These are phyloP conservation scores for Myxozyma melibiosi DNA, from an alignment of 805 yeast genomes.

Conservation along the genomic window DNA sequence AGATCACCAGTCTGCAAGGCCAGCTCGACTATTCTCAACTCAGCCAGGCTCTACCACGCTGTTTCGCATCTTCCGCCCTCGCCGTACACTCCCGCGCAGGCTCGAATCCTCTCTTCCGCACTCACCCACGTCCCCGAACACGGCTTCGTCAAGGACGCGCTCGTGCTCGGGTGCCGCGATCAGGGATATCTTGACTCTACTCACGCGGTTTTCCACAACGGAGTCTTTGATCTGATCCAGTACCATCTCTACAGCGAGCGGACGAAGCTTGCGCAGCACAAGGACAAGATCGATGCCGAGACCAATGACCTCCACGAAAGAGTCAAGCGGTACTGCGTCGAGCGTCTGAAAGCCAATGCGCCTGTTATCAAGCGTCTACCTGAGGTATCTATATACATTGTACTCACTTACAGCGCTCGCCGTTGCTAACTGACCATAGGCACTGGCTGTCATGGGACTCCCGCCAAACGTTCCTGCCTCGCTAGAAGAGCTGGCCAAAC, in stretches of 20 bases:
- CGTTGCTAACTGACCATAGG: conserved; percentile 37
- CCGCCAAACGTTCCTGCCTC: conserved; percentile 65
- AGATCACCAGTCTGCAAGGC: no score
- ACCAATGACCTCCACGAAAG: conserved; percentile 48
- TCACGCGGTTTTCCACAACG: conserved; percentile 48
- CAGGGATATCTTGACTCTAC: conserved; percentile 57
- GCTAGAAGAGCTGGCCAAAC: conserved; percentile 66
- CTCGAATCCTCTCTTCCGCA: conserved; percentile 47
- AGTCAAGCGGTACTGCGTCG: conserved; percentile 47
- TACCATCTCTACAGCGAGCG: conserved; percentile 53
- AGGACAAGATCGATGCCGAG: conserved; percentile 33
- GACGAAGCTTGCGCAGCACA: conserved; percentile 41
- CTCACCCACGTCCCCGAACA: conserved; percentile 49
- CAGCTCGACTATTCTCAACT: not conserved
- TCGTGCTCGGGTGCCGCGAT: conserved; percentile 53
- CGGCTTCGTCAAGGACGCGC: conserved; percentile 56
- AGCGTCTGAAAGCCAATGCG: conserved; percentile 55
- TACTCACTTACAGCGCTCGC: not conserved
- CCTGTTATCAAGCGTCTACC: conserved; percentile 49
- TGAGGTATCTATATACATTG: conserved; percentile 42
- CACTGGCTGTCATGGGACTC: conserved; percentile 61
- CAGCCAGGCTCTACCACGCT: conserved; percentile 38
- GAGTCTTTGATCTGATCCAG: conserved; percentile 56
- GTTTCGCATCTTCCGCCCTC: conserved; percentile 38
- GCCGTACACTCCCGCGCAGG: conserved; percentile 40